These are phyloP conservation scores for Starmerella vaccinii DNA, from an alignment of 805 yeast species.

Conservation along the genomic window DNA sequence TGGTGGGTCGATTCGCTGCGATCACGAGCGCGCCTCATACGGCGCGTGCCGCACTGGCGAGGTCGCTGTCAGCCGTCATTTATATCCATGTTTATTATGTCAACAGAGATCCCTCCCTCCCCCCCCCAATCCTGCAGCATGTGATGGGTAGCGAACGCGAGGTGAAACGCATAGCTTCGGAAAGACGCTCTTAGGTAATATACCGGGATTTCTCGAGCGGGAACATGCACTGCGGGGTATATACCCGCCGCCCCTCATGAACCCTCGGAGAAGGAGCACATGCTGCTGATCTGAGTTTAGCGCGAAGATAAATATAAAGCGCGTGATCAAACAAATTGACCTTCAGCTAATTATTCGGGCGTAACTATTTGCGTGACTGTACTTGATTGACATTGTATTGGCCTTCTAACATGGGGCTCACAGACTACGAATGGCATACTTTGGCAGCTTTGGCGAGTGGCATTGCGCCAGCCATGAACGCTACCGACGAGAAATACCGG, in stretches of 20 bases:
- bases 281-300: neutral
- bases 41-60: too few species aligned
- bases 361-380: too few species aligned
- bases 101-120: too few species aligned
- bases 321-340: too few species aligned
- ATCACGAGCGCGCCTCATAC: too few species aligned
- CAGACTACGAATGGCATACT: conserved; percentile 15
- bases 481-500: neutral
- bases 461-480: conserved; percentile 7
- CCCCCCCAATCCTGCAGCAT: too few species aligned
- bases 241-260: neutral
- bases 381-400: neutral
- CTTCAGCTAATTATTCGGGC: neutral
- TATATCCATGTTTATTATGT: too few species aligned
- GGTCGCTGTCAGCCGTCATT: too few species aligned
- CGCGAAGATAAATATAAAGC: neutral
- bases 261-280: neutral
- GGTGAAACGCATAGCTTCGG: too few species aligned
- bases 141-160: too few species aligned
- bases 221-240: neutral
- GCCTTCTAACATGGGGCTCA: neutral
- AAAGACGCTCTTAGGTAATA: too few species aligned
- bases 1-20: too few species aligned
- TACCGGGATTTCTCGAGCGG: neutral
- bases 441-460: conserved; percentile 7